Evolutionary conservation across 306 rosid species (phyloP), one percentile per base, ranked within the genome.

Genomic region (Senna tora): DNA sequence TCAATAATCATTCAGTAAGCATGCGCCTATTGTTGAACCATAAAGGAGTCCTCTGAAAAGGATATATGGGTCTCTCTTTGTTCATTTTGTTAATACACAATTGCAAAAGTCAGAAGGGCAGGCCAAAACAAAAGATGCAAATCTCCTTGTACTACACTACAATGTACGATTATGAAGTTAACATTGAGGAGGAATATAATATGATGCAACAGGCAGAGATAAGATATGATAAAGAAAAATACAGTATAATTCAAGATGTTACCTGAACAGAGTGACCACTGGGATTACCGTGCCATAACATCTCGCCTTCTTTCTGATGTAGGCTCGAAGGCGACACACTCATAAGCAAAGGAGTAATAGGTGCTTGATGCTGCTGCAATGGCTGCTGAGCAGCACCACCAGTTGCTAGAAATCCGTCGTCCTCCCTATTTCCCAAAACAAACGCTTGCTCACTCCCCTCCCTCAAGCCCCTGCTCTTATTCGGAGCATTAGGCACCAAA

Each of bases 281-380:
- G 32, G 75, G 65, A 56, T 57, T 80, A 33, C 56, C 25, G 30
- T 73, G 81, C 83, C 89, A 84, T 51, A 75, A 8, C 53, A 36
- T 42, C 12, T 65, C 77, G 32, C 22, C 39, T 9, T 62, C 76
- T 55, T 80, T 80, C 52, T 74, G 56, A 30, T 70, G 69, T 13
- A 54, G 8, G 46, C 59, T 75, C 14, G 64, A 42, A 9, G 87
- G 81, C 83, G 75, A 2, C 39, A 36, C 5, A 36, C 5, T 77
- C 83, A 65, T 75, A 21, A 86, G 84, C 78, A 82, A 17, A 45
- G 88, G 72, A 2, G 80, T 73, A 38, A 73, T 60, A 25, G 75
- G 75, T 4, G 46, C 71, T 45, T 59, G 80, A 13, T 69, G 78
- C 74, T 49, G 73, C 6, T 1, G 39, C 67, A 77, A 61, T 25